phyloP scores from a whole-genome alignment of 2,329 filamentous ascomycete genomes.

The Keithomyces neogunnii region DNA sequence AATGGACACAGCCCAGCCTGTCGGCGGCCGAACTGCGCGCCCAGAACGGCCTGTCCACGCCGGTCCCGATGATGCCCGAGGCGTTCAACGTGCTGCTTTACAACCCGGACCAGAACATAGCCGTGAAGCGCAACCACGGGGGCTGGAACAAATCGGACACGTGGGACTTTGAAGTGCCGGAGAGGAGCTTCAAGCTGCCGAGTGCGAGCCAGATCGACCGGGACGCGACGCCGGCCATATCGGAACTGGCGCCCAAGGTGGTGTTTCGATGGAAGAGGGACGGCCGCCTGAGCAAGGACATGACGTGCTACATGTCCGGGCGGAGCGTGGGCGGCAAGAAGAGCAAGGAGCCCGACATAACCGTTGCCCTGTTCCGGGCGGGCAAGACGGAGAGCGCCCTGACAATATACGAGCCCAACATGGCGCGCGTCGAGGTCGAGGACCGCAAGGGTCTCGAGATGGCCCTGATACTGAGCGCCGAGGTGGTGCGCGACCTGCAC shows the following conservation, averaged over 20 bases:
- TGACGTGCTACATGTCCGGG: constrained; percentile 81
- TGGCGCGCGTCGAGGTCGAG: constrained; percentile 83
- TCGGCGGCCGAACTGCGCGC: constrained; percentile 72
- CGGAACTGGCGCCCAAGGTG: constrained; percentile 59
- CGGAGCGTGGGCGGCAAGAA: constrained; percentile 68
- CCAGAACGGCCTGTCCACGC: constrained; percentile 52
- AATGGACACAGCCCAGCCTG: constrained; percentile 76
- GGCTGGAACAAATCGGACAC: constrained; percentile 72
- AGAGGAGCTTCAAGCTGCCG: constrained; percentile 73
- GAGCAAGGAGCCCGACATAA: constrained; percentile 90
- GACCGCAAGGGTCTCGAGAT: constrained; percentile 91
- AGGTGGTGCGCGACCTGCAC: constrained; percentile 58
- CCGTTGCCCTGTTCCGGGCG: constrained; percentile 76
- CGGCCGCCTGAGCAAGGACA: constrained; percentile 74
- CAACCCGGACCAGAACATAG: constrained; percentile 80
- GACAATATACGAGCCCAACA: constrained; percentile 88
- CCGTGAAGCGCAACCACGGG: constrained; percentile 61
- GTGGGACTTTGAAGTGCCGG: constrained; percentile 91
- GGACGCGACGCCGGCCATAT: constrained; percentile 37
- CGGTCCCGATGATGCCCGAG: constrained; percentile 64
- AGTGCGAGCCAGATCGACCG: constrained; percentile 72
- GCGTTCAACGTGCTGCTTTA: constrained; percentile 83
- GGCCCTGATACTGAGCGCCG: constrained; percentile 56
- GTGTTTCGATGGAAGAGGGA: constrained; percentile 87
- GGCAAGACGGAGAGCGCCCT: constrained; percentile 56